Conservation (phyloP, 2,329 filamentous ascomycete species). For the Penicillium sp. region DNA sequence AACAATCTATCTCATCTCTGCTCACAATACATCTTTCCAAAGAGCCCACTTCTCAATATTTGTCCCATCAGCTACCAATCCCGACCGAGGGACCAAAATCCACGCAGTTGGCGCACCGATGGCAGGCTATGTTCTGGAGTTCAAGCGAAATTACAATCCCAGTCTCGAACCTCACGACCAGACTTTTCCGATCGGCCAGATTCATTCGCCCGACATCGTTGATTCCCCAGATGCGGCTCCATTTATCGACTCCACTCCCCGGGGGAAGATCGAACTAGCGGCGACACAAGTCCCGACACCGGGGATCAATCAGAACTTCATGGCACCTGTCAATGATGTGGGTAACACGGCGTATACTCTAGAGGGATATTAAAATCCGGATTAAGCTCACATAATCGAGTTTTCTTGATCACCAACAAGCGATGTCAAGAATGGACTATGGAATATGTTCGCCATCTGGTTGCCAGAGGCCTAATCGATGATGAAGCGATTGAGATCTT, state of each 20-base stretch:
- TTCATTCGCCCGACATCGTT: slow-evolving; percentile 22
- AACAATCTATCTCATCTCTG: slow-evolving; percentile 25
- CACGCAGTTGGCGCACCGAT: slow-evolving; percentile 34
- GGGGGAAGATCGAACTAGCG: slow-evolving; percentile 25
- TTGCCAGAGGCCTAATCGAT: slow-evolving; percentile 20
- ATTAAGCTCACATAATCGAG: background rate
- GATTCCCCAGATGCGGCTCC: slow-evolving; percentile 9
- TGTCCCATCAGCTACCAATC: slow-evolving; percentile 20
- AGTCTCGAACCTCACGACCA: slow-evolving; percentile 8
- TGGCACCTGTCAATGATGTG: slow-evolving; percentile 37
- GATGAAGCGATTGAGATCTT: slow-evolving; percentile 25
- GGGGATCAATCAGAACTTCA: slow-evolving; percentile 32
- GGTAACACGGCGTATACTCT: background rate
- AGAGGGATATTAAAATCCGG: too few relatives aligned
- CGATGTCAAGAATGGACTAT: slow-evolving; percentile 37
- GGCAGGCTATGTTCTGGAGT: slow-evolving; percentile 31
- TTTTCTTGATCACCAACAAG: slow-evolving; percentile 28
- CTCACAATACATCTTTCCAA: slow-evolving; percentile 22
- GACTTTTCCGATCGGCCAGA: slow-evolving; percentile 20
- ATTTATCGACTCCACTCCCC: slow-evolving; percentile 20
- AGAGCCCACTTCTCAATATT: slow-evolving; percentile 33
- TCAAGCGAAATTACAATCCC: slow-evolving; percentile 28
- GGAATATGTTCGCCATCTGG: slow-evolving; percentile 30
- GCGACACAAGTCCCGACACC: slow-evolving; percentile 29
- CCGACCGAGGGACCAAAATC: slow-evolving; percentile 27